Percentiles rank a stretch among this genome's conserved stretches.
These are phyloP conservation scores for Tephrocybe sp. DNA, from an alignment of 768 basidiomycete genomes.

Conservation along the genomic window DNA sequence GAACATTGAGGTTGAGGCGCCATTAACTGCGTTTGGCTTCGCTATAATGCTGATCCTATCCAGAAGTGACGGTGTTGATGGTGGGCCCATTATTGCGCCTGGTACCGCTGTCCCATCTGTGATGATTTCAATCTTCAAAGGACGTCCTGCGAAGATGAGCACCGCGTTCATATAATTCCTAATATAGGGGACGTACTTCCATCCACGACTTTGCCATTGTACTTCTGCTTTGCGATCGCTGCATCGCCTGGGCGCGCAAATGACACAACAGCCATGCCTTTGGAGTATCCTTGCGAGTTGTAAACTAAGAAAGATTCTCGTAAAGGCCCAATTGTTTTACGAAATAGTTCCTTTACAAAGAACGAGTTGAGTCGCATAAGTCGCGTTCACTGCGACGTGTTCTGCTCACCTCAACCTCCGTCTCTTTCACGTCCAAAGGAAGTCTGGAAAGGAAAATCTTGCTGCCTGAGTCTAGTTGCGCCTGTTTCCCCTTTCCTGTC, in stretches of 20 bases:
- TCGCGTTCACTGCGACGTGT: background rate
- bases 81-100: slow-evolving; percentile 20
- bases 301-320: slow-evolving; percentile 71
- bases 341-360: slow-evolving; percentile 62
- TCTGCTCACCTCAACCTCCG: slow-evolving; percentile 65
- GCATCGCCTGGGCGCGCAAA: slow-evolving; percentile 71
- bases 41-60: slow-evolving; percentile 24
- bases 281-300: slow-evolving; percentile 73
- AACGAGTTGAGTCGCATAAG: background rate
- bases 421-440: slow-evolving; percentile 67
- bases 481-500: slow-evolving; percentile 31
- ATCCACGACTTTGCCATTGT: slow-evolving; percentile 77
- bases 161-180: background rate
- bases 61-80: slow-evolving; percentile 25
- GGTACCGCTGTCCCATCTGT: slow-evolving; percentile 37
- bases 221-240: slow-evolving; percentile 60
- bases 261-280: slow-evolving; percentile 76
- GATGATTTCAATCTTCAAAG: slow-evolving; percentile 66
- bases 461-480: slow-evolving; percentile 43
- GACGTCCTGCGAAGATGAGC: slow-evolving; percentile 45
- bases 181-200: slow-evolving; percentile 40
- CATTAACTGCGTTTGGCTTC: slow-evolving; percentile 6
- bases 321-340: slow-evolving; percentile 73
- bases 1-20: slow-evolving; percentile 16
- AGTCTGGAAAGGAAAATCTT: slow-evolving; percentile 68